phyloP scores from a whole-genome alignment of 2,329 filamentous ascomycete species.

The Massarina eburnea region DNA sequence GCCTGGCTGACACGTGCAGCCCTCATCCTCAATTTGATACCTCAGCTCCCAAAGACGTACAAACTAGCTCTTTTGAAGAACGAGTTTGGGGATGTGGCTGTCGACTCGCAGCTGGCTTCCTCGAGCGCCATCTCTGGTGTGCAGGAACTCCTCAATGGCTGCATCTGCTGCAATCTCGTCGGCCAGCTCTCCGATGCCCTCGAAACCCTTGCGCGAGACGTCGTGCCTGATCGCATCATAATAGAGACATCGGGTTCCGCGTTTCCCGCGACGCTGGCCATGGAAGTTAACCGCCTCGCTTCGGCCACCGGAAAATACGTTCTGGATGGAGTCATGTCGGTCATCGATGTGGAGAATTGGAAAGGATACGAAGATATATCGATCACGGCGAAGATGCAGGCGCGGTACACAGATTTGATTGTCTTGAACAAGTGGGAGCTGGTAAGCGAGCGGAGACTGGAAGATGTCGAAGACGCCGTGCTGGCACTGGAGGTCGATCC shows the following conservation, averaged over 20 bases:
- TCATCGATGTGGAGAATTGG: conserved; percentile 96
- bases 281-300: conserved; percentile 82
- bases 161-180: conserved; percentile 98
- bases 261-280: conserved; percentile 78
- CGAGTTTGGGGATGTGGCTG: conserved; percentile 91
- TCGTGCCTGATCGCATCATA: conserved; percentile 78
- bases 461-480: conserved; percentile 75
- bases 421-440: conserved; percentile 92
- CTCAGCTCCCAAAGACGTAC: conserved; percentile 85
- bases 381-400: conserved; percentile 86
- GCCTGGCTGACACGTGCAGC: conserved; percentile 50
- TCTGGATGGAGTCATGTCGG: conserved; percentile 84
- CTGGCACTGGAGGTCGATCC: conserved; percentile 79
- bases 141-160: conserved; percentile 90
- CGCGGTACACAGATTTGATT: conserved; percentile 84
- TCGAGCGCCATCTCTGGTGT: conserved; percentile 84
- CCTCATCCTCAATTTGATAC: conserved; percentile 88
- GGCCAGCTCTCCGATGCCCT: conserved; percentile 85
- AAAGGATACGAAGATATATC: conserved; percentile 87
- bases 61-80: conserved; percentile 95
- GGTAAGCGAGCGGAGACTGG: conserved; percentile 71
- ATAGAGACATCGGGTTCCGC: conserved; percentile 91
- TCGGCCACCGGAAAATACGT: conserved; percentile 70
- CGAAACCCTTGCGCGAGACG: conserved; percentile 65
- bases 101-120: conserved; percentile 89